These are phyloP conservation scores for Fusarium globosum DNA, from an alignment of 2,329 filamentous ascomycete genomes.

Conservation along the genomic window DNA sequence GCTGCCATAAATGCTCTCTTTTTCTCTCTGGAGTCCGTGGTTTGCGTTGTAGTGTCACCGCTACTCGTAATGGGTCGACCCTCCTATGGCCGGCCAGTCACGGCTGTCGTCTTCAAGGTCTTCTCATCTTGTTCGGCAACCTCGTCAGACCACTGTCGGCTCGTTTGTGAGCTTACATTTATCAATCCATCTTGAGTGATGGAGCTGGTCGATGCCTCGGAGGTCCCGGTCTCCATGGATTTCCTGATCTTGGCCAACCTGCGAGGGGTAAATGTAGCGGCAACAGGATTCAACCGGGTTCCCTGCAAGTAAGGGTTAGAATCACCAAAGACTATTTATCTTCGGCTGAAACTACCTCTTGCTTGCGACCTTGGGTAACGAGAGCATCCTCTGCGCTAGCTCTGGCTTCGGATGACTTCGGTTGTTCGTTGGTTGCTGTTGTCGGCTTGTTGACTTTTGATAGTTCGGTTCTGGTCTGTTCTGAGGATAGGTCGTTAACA, in stretches of 20 bases:
- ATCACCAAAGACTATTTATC: slow-evolving; percentile 48
- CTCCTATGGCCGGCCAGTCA: slow-evolving; percentile 16
- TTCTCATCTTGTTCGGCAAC: slow-evolving; percentile 42
- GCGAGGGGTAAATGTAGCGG: slow-evolving; percentile 65
- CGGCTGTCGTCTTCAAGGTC: not conserved
- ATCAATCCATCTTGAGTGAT: slow-evolving; percentile 2
- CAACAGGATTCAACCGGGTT: slow-evolving; percentile 66
- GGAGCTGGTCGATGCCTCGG: slow-evolving; percentile 25
- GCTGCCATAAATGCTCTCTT: slow-evolving; percentile 37
- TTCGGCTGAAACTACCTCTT: slow-evolving; percentile 62
- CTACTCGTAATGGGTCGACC: slow-evolving; percentile 1
- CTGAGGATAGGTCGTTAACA: slow-evolving; percentile 53
- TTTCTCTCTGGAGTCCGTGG: slow-evolving; percentile 19
- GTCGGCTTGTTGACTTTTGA: slow-evolving; percentile 49
- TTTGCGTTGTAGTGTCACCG: not conserved
- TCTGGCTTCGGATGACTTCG: slow-evolving; percentile 37
- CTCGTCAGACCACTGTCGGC: slow-evolving; percentile 48
- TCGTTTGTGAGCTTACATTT: slow-evolving; percentile 27
- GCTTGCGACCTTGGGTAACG: slow-evolving; percentile 52
- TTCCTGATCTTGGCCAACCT: slow-evolving; percentile 33
- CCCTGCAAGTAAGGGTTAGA: slow-evolving; percentile 59
- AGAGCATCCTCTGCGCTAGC: slow-evolving; percentile 41
- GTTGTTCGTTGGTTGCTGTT: slow-evolving; percentile 34
- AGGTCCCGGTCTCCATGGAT: slow-evolving; percentile 18
- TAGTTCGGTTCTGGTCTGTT: slow-evolving; percentile 50